Conservation (phyloP, 306 rosid species). For the Cucumis cinereus region DNA sequence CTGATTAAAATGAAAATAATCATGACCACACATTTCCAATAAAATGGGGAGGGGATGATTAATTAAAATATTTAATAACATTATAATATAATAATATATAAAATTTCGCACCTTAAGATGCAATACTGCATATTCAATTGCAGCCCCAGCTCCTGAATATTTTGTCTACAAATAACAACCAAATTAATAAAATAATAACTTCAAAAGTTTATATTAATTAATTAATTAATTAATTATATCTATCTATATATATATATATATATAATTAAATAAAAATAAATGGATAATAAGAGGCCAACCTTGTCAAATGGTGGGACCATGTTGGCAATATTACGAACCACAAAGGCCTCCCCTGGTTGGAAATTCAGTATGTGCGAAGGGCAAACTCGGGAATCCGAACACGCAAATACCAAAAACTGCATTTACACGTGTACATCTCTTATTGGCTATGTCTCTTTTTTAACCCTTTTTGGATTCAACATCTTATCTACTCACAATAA, state of each 20-base stretch:
- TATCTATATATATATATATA: too few relatives aligned
- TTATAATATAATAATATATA: background rate
- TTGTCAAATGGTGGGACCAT: slow-evolving; percentile 89
- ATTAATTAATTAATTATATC: too few relatives aligned
- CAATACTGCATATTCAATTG: slow-evolving; percentile 85
- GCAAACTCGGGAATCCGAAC: slow-evolving; percentile 94
- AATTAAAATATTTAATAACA: background rate
- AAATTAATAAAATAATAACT: background rate
- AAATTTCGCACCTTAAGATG: slow-evolving; percentile 52
- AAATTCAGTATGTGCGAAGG: slow-evolving; percentile 85
- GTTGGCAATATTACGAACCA: slow-evolving; percentile 90
- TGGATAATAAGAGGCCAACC: too few relatives aligned
- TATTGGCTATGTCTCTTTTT: background rate
- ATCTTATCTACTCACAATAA: background rate
- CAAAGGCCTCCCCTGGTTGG: slow-evolving; percentile 92
- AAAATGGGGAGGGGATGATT: background rate
- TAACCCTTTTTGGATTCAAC: background rate
- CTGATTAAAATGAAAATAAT: too few relatives aligned
- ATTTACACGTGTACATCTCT: background rate
- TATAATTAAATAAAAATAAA: too few relatives aligned
- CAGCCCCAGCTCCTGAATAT: slow-evolving; percentile 85
- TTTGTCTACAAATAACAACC: slow-evolving; percentile 36
- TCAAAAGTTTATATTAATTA: background rate
- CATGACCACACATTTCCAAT: background rate
- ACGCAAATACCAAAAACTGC: slow-evolving; percentile 96